A percentile compares a stretch with the other conserved stretches of the same genome.
Conservation (phyloP, 2,329 filamentous ascomycete genomes). For the Aspergillus intermedius region DNA sequence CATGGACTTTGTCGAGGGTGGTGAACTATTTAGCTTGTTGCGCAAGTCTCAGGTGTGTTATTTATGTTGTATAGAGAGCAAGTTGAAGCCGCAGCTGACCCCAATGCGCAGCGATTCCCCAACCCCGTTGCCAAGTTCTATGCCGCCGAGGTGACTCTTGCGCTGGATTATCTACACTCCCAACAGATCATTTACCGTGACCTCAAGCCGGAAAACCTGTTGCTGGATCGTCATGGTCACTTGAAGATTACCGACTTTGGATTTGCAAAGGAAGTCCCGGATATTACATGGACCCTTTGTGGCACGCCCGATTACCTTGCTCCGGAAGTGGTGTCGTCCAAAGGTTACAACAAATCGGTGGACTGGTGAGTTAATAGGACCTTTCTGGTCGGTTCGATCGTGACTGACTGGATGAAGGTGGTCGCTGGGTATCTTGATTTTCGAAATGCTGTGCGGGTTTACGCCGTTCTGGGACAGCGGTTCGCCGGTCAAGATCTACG, state of each 20-base stretch:
- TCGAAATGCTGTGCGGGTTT: constrained; percentile 98
- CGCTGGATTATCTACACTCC: constrained; percentile 88
- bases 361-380: constrained; percentile 67
- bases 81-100: neutral
- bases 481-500: constrained; percentile 98
- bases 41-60: constrained; percentile 76
- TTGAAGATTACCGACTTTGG: constrained; percentile 98
- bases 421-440: constrained; percentile 96
- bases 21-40: constrained; percentile 90
- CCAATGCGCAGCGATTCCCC: constrained; percentile 69
- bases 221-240: constrained; percentile 87
- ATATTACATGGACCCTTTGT: constrained; percentile 98
- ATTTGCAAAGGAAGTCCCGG: constrained; percentile 94
- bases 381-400: neutral
- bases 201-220: constrained; percentile 88
- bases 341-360: constrained; percentile 98
- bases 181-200: constrained; percentile 98
- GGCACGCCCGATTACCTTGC: constrained; percentile 96
- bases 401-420: constrained; percentile 56
- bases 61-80: constrained; percentile 4
- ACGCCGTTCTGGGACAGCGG: constrained; percentile 98
- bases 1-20: constrained; percentile 99
- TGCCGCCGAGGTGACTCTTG: constrained; percentile 91
- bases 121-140: constrained; percentile 99
- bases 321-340: constrained; percentile 96